These are phyloP conservation scores for Penicillium sp. DNA, from an alignment of 2,329 filamentous ascomycete genomes.

Conservation along the genomic window DNA sequence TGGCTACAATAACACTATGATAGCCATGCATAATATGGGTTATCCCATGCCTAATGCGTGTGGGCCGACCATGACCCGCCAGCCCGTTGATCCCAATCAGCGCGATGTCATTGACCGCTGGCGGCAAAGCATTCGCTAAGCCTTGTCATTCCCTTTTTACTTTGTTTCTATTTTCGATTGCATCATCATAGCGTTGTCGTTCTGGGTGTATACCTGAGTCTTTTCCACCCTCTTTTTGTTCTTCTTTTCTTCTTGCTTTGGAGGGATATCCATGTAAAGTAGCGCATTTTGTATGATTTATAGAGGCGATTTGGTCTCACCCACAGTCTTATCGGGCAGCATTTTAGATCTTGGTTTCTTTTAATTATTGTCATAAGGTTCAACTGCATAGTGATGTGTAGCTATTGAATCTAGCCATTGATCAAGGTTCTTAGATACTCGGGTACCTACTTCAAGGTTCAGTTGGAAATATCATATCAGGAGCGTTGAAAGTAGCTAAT, in stretches of 20 bases:
- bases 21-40: constrained; percentile 28
- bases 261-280: constrained; percentile 23
- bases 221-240: background rate
- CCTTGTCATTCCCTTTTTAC: constrained; percentile 3
- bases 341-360: background rate
- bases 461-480: no score
- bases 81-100: constrained; percentile 50
- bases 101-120: constrained; percentile 61
- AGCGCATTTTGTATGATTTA: constrained; percentile 15
- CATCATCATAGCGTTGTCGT: constrained; percentile 18
- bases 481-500: background rate
- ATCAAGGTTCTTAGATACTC: no score
- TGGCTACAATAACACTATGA: constrained; percentile 27
- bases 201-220: constrained; percentile 13
- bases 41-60: constrained; percentile 28
- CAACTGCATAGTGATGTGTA: no score
- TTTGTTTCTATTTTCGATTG: constrained; percentile 8
- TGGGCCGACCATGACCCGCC: constrained; percentile 30
- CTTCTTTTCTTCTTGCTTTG: background rate
- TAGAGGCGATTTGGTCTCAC: background rate
- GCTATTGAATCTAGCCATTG: no score
- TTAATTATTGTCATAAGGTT: no score
- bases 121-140: constrained; percentile 48
- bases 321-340: background rate
- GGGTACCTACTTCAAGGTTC: no score